Evolutionary conservation across 2,329 filamentous ascomycete species (phyloP).

Genomic region (Lachnellula occidentalis): DNA sequence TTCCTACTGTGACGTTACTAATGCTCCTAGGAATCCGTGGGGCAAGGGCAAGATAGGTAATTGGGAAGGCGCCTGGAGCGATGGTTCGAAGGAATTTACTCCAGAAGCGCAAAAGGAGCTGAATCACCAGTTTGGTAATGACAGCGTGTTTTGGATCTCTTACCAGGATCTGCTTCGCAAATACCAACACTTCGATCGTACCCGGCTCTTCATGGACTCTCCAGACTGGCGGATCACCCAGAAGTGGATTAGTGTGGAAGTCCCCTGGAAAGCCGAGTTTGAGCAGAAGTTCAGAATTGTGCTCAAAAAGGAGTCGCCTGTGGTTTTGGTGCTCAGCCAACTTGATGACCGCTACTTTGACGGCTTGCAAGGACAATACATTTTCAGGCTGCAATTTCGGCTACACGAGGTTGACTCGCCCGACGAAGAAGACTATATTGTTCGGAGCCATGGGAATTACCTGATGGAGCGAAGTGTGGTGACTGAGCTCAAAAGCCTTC

Average conservation of each 20-base stretch:
- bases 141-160: slow-evolving; percentile 60
- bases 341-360: slow-evolving; percentile 58
- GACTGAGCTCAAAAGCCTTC: slow-evolving; percentile 51
- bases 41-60: slow-evolving; percentile 51
- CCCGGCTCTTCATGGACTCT: slow-evolving; percentile 52
- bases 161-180: slow-evolving; percentile 59
- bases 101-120: slow-evolving; percentile 52
- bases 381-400: slow-evolving; percentile 41
- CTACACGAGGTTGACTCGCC: slow-evolving; percentile 46
- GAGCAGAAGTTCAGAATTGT: slow-evolving; percentile 57
- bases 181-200: slow-evolving; percentile 56
- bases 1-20: neutral
- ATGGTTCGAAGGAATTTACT: slow-evolving; percentile 58
- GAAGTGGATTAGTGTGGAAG: slow-evolving; percentile 56
- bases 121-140: slow-evolving; percentile 53
- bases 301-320: slow-evolving; percentile 49
- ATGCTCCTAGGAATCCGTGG: slow-evolving; percentile 46
- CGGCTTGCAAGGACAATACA: slow-evolving; percentile 55
- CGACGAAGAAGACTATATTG: slow-evolving; percentile 53
- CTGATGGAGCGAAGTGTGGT: slow-evolving; percentile 54
- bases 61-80: slow-evolving; percentile 54
- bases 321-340: slow-evolving; percentile 56
- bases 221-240: slow-evolving; percentile 52
- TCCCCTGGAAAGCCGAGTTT: slow-evolving; percentile 57
- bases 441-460: slow-evolving; percentile 53